Base-by-base conservation (phyloP, 75 land plant genomes). In the Cupressus sempervirens region DNA sequence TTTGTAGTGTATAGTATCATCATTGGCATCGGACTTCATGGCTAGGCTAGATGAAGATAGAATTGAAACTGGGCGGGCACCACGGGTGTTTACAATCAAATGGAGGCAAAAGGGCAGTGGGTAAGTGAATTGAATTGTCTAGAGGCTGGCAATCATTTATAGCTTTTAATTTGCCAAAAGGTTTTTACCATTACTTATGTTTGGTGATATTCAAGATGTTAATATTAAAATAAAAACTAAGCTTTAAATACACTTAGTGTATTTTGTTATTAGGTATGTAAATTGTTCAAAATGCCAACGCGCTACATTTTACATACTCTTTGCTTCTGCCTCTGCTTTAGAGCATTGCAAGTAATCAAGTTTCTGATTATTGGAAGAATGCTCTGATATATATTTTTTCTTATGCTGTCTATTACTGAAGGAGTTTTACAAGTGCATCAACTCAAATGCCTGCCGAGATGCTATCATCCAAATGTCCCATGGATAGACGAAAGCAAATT, bases 41-140 rank as follows among this genome's bases (percentile, higher is more conserved):
- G 82, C 74, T 26, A 84, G 91, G 45, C 87, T 89, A 29, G 91
- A 89, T 76, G 91, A 89, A 67, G 91, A 89, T 54, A 87, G 67
- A 35, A 30, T 62, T 45, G 91, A 89, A 75, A 88, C 86, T 82
- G 86, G 80, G 15, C 88, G 91, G 52, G 76, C 77, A 36, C 91
- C 91, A 29, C 85, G 85, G 32, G 9, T 40, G 41, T 85, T 89
- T 34, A 87, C 91, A 12, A 54, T 89, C 23, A 89, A 89, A 81
- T 89, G 91, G 91, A 85, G 86, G 74, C 82, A 80, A 76, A 87
- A 56, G 82, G 87, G 87, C 34, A 80, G 29, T 50, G 86, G 87
- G 89, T 88, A 68, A 81, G 74, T 35, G 20, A 46, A 36, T 13
- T 58, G 14, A 48, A 18, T 73, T 73, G 76, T 84, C 10, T 80